These are phyloP conservation scores for Gleditsia sinensis DNA, from an alignment of 306 rosid species.

Conservation along the genomic window DNA sequence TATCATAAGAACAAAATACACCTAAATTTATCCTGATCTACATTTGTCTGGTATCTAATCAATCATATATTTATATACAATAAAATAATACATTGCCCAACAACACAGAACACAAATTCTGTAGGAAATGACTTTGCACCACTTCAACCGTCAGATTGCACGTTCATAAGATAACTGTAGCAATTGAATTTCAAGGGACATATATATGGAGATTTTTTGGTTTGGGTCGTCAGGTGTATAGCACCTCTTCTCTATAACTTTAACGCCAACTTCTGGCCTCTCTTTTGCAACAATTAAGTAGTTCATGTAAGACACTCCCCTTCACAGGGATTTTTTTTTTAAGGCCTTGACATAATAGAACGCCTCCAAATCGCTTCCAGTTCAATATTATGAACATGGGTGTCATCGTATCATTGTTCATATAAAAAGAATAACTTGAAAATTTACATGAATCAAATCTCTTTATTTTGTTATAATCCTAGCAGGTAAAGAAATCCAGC, in stretches of 20 bases:
- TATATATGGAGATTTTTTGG: not conserved
- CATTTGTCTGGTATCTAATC: constrained; percentile 11
- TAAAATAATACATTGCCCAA: not conserved
- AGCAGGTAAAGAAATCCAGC: not conserved
- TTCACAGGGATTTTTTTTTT: too few relatives aligned
- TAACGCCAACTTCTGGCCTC: not conserved
- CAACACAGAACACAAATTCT: not conserved
- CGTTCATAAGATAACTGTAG: not conserved
- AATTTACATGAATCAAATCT: not conserved
- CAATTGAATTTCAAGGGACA: not conserved
- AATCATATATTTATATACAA: not conserved
- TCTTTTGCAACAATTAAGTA: not conserved
- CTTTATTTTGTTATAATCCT: not conserved
- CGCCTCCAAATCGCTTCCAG: not conserved
- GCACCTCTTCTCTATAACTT: not conserved
- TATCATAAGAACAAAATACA: not conserved
- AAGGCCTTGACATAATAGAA: not conserved
- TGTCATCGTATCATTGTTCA: not conserved
- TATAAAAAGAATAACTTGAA: not conserved
- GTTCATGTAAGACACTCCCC: not conserved
- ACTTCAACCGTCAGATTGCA: not conserved
- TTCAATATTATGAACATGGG: not conserved
- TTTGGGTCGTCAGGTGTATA: not conserved
- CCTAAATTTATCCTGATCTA: not conserved
- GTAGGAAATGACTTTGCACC: not conserved